Evolutionary conservation across 805 yeast genomes (phyloP).

Genomic region (Yamadazyma kitorensis): DNA sequence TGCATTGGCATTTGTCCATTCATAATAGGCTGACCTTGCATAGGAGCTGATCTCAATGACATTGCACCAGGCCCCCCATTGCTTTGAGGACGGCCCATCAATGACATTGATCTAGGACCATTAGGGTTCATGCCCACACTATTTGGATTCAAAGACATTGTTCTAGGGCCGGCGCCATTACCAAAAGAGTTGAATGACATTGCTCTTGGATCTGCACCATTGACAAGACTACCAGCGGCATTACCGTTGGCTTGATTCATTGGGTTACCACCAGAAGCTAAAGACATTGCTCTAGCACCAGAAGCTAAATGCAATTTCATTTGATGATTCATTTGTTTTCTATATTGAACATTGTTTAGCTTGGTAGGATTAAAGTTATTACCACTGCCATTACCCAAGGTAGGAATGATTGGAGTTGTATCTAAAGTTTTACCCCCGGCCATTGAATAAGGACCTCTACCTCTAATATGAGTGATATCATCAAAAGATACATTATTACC

Average conservation of each 20-base stretch:
- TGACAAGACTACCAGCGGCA: no score
- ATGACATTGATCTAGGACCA: conserved; percentile 29
- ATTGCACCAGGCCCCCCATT: conserved; percentile 11
- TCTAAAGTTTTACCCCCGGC: conserved; percentile 38
- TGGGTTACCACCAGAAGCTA: conserved; percentile 34
- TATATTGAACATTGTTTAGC: conserved; percentile 55
- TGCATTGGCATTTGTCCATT: conserved; percentile 6
- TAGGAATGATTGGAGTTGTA: conserved; percentile 75
- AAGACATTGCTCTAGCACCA: conserved; percentile 45
- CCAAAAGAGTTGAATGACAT: conserved; percentile 16
- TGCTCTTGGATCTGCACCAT: conserved; percentile 23
- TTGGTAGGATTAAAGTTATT: conserved; percentile 22
- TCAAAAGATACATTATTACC: conserved; percentile 52
- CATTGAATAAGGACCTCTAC: conserved; percentile 64
- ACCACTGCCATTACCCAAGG: conserved; percentile 41
- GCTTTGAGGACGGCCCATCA: conserved; percentile 15
- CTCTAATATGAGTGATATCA: conserved; percentile 62
- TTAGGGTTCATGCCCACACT: not conserved
- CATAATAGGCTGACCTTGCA: conserved; percentile 3
- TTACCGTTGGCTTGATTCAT: conserved; percentile 31
- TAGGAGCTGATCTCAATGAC: conserved; percentile 9
- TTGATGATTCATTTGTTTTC: conserved; percentile 67
- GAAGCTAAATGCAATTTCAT: conserved; percentile 54
- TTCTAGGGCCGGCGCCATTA: conserved; percentile 14
- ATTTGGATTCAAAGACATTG: conserved; percentile 15